Evolutionary conservation across 495 filamentous ascomycete species (phyloP).

Genomic region (Cenococcum geophilum): DNA sequence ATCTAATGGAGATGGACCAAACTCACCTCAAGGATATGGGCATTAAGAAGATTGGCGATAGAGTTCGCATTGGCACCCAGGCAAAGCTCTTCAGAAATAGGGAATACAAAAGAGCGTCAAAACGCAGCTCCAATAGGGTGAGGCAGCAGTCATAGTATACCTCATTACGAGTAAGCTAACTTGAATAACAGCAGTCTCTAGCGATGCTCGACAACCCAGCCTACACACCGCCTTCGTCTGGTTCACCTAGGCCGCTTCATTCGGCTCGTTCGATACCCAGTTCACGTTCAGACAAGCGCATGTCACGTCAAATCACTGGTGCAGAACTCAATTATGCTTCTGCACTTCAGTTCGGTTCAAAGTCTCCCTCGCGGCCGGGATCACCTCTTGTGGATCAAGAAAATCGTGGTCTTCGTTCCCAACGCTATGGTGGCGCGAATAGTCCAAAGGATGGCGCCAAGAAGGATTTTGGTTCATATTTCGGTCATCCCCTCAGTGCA

Average conservation of each 20-base stretch:
- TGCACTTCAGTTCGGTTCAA: constrained; percentile 42
- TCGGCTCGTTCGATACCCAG: constrained; percentile 44
- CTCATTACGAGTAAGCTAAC: constrained; percentile 27
- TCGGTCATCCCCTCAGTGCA: constrained; percentile 39
- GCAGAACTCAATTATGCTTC: constrained; percentile 36
- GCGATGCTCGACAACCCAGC: constrained; percentile 55
- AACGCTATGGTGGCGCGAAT: constrained; percentile 43
- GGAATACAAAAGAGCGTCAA: constrained; percentile 74
- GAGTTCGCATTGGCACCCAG: constrained; percentile 86
- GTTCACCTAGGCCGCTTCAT: constrained; percentile 57
- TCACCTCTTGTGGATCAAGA: constrained; percentile 62
- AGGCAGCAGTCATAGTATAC: constrained; percentile 24
- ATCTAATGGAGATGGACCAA: constrained; percentile 94
- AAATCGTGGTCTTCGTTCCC: constrained; percentile 41
- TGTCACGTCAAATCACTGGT: constrained; percentile 55
- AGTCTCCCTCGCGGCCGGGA: constrained; percentile 58
- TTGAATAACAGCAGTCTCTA: constrained; percentile 56
- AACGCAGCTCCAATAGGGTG: constrained; percentile 70
- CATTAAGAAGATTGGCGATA: constrained; percentile 94
- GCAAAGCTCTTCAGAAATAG: constrained; percentile 85
- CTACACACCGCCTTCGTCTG: constrained; percentile 58
- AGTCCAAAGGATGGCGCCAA: constrained; percentile 49
- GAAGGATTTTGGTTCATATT: constrained; percentile 51
- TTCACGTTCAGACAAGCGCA: constrained; percentile 60
- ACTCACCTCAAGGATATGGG: constrained; percentile 95